Evolutionary conservation across 2,329 filamentous ascomycete species (phyloP), one percentile per base, ranked within the genome.

Genomic region (Aspergillus udagawae): DNA sequence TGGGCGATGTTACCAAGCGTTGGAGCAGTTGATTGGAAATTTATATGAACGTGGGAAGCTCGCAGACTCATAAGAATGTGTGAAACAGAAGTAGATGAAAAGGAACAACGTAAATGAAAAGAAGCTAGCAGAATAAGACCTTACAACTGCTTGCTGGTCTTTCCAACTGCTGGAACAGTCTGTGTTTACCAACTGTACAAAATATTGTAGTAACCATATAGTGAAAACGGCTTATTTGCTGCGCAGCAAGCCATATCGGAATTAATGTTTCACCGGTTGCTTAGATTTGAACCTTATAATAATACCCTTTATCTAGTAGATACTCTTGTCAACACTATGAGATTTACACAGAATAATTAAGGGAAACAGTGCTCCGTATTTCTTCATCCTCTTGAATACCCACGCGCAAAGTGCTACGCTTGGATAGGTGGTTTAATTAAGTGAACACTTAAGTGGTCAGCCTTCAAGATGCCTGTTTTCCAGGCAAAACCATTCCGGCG

Each of bases 401-500:
- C 14, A 17, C 14, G 32, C 14, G 32, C 14, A 38, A 38, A 17
- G 32, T 38, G 32, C 32, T 6, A 17, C 6, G 6, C 5, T 38
- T 38, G 32, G 14, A 38, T 14, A 17, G 5, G 5, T 17, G 32
- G 4, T 17, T 38, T 7, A 17, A 38, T 38, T 17, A 17, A 17
- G 32, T 17, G 14, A 17, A 38, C 14, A 17, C 32, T 3, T n/a
- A 38, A 38, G 32, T 38, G 32, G 14, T 17, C 32, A 38, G 32
- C 32, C 5, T 38, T 17, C 20, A 67, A 50, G 65, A 86, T 89
- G 86, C 79, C 81, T 32, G 75, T 80, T 51, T 93, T 93, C 69
- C 82, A 80, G 61, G 83, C 79, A 62, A 91, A 90, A 65, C 88
- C 86, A 60, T 96, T 88, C 75, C 87, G 86, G 61, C 78, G 85